Evolutionary conservation across 1,284 basidiomycete species (phyloP).

Genomic region (Phellinidium pouzarii): DNA sequence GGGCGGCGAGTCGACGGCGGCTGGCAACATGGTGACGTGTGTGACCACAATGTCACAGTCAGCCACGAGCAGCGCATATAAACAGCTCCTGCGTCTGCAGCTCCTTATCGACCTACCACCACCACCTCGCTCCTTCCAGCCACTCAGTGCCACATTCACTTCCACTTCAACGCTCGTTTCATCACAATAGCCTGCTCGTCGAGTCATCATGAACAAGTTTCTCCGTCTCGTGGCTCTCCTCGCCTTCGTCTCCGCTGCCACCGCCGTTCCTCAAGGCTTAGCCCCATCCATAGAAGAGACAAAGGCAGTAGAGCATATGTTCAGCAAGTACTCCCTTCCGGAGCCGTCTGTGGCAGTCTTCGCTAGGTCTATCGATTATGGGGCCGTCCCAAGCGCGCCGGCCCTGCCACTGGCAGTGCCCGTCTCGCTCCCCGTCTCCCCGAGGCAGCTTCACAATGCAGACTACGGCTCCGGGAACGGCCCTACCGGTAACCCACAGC

Average conservation of each 20-base stretch:
- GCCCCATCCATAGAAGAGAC: background rate
- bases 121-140: background rate
- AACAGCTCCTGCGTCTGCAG: background rate
- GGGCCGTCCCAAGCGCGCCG: no score
- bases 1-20: background rate
- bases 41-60: background rate
- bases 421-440: background rate
- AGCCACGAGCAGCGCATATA: background rate
- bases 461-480: conserved; percentile 13
- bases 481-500: conserved; percentile 8
- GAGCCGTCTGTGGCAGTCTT: background rate
- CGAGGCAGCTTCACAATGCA: conserved; percentile 15
- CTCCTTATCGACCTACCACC: background rate
- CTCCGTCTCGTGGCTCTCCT: background rate
- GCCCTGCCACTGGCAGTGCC: no score
- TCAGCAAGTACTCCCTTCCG: background rate
- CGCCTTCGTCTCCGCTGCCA: conserved; percentile 4
- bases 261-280: conserved; percentile 6
- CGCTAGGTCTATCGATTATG: background rate
- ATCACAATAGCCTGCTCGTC: background rate
- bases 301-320: background rate
- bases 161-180: background rate
- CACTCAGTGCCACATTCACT: background rate
- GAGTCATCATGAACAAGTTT: conserved; percentile 8
- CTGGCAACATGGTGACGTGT: background rate